A percentile compares a stretch with the other conserved stretches of the same genome.
Evolutionary conservation across 2,329 filamentous ascomycete genomes (phyloP).

Genomic region (Fusarium camptoceras): DNA sequence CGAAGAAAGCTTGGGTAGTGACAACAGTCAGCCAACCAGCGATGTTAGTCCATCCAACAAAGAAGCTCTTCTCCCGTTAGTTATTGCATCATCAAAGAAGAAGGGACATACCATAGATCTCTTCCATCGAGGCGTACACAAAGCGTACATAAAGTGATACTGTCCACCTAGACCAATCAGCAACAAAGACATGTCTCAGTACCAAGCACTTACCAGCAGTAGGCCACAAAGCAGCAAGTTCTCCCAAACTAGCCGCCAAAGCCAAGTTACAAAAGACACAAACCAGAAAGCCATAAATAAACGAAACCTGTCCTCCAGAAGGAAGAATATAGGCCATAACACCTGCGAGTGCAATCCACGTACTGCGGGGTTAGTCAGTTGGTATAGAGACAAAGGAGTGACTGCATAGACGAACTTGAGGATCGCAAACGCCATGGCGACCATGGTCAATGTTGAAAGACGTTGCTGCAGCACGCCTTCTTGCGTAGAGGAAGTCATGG

Average conservation of each 20-base stretch:
- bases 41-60: slow-evolving; percentile 58
- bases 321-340: slow-evolving; percentile 57
- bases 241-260: slow-evolving; percentile 57
- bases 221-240: slow-evolving; percentile 58
- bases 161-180: slow-evolving; percentile 49
- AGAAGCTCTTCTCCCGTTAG: slow-evolving; percentile 53
- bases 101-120: slow-evolving; percentile 44
- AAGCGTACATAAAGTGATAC: slow-evolving; percentile 59
- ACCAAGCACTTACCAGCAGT: slow-evolving; percentile 51
- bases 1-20: slow-evolving; percentile 58
- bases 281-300: slow-evolving; percentile 60
- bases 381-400: neutral
- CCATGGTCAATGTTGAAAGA: slow-evolving; percentile 55
- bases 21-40: slow-evolving; percentile 59
- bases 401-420: slow-evolving; percentile 49
- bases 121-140: slow-evolving; percentile 53
- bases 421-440: slow-evolving; percentile 58
- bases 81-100: rapidly evolving
- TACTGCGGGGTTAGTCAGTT: slow-evolving; percentile 26
- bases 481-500: neutral
- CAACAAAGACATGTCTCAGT: no score
- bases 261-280: slow-evolving; percentile 58
- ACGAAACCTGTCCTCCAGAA: slow-evolving; percentile 56
- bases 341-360: slow-evolving; percentile 54
- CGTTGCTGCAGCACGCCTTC: slow-evolving; percentile 21